Evolutionary conservation across 2,329 filamentous ascomycete species (phyloP), one percentile per base, ranked within the genome.

Genomic region (Apiospora koreana): DNA sequence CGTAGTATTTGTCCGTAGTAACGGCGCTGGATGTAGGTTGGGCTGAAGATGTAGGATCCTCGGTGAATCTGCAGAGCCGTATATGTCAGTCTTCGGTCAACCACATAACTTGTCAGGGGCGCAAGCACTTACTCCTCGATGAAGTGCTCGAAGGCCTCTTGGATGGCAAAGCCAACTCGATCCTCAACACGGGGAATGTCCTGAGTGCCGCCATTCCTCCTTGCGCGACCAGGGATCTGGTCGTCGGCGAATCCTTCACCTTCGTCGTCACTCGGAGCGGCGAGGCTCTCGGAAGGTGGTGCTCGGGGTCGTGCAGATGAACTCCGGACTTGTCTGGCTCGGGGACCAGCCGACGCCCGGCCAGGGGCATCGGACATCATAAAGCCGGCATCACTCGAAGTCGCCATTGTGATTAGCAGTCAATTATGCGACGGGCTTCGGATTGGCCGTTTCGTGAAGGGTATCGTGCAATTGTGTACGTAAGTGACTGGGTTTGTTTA

Each of bases 1-100:
- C 86, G 80, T 96, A 97, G 83, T 94, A 95, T 79, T 92, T 93
- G 83, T 94, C 92, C 35, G 92, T 93, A 4, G 90, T 92, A 64
- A 90, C 86, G 38, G 91, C 90, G 77, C 92, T 94, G 21, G 93
- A 92, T 3, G 88, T 85, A 8, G 86, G 91, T 8, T 86, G 84
- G 62, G 86, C 87, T 18, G 89, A 92, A 3, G 90, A 84, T 7
- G 87, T 84, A 3, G 90, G 90, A 23, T 93, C 91, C 81, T 95
- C 92, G 70, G 89, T 84, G 78, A 92, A 95, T 18, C 54, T 62
- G 31, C 31, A 62, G 14, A 12, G 21, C n/a, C 10, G 31, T n/a
- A 8, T 4, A 8, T 14, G 31, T 62, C 54, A 62, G 54, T 62
- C 54, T 1, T 21, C 41, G 18, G 41, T 4, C 5, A 67, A 71